Conservation (phyloP, 108 stramenopile species). For the Mayamaea pseudoterrestris region DNA sequence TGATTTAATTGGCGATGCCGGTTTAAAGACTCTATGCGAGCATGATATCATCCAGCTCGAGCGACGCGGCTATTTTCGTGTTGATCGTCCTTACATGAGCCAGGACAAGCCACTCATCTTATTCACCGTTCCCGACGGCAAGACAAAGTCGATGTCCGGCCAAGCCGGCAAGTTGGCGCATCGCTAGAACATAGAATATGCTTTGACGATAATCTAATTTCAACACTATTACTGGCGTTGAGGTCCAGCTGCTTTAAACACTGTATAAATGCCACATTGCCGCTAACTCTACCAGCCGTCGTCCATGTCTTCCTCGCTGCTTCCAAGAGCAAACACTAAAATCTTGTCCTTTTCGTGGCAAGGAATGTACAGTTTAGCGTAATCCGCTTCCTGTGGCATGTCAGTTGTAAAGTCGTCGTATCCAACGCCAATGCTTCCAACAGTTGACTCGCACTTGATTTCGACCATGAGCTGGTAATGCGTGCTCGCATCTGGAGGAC, state of each 20-base stretch:
- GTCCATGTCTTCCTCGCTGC: conserved; percentile 16
- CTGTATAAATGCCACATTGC: background rate
- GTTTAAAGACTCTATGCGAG: conserved; percentile 60
- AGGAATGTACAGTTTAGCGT: conserved; percentile 89
- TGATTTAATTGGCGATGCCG: conserved; percentile 70
- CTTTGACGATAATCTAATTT: too few relatives aligned
- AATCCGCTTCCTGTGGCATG: conserved; percentile 65
- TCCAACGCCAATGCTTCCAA: conserved; percentile 84
- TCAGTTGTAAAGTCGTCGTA: conserved; percentile 62
- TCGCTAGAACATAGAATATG: conserved; percentile 40
- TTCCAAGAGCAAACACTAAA: conserved; percentile 72
- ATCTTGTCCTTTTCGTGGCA: conserved; percentile 91
- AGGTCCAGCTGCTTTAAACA: background rate
- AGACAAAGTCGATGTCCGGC: conserved; percentile 92
- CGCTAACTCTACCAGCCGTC: background rate
- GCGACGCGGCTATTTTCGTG: conserved; percentile 94
- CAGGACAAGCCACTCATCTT: conserved; percentile 77
- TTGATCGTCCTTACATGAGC: conserved; percentile 76
- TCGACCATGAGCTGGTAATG: conserved; percentile 82
- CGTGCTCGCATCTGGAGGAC: conserved; percentile 27
- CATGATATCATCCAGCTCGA: conserved; percentile 96
- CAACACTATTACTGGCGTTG: conserved; percentile 1
- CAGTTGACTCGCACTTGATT: conserved; percentile 85
- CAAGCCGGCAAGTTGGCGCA: conserved; percentile 78
- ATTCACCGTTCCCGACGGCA: conserved; percentile 97